phyloP scores from a whole-genome alignment of 2,329 filamentous ascomycete genomes.

The Aspergillus melleus region DNA sequence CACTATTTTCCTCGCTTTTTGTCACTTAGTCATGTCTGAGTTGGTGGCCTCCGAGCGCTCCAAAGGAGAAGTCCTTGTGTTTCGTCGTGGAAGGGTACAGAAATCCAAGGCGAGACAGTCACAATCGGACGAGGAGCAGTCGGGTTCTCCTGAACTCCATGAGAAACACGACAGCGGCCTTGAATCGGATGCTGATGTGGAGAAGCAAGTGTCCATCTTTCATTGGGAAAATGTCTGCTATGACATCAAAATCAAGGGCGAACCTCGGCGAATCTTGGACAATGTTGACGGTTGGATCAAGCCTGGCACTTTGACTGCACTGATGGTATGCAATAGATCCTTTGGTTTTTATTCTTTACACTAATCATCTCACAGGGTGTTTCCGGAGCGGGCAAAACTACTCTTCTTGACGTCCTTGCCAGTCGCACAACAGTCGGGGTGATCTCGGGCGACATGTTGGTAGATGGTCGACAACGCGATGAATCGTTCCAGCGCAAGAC shows the following conservation, averaged over 20 bases:
- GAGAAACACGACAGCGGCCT: neutral
- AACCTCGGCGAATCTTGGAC: slow-evolving; percentile 61
- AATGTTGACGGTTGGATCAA: slow-evolving; percentile 54
- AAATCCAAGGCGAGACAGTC: slow-evolving; percentile 1
- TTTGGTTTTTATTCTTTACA: neutral
- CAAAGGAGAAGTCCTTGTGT: slow-evolving; percentile 73
- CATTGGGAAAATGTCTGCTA: slow-evolving; percentile 81
- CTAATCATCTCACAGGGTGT: slow-evolving; percentile 53
- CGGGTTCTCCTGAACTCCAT: slow-evolving; percentile 22
- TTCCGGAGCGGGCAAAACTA: slow-evolving; percentile 86
- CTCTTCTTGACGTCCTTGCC: slow-evolving; percentile 78
- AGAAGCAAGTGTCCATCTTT: slow-evolving; percentile 70
- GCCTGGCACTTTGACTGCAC: slow-evolving; percentile 51
- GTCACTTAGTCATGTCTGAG: slow-evolving; percentile 52
- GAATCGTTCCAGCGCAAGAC: slow-evolving; percentile 27
- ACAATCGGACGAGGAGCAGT: slow-evolving; percentile 7
- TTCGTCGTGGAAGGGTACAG: slow-evolving; percentile 55
- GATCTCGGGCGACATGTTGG: slow-evolving; percentile 77
- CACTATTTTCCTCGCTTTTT: slow-evolving; percentile 56
- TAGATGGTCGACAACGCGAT: slow-evolving; percentile 70
- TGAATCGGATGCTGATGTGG: neutral
- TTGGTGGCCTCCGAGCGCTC: slow-evolving; percentile 62
- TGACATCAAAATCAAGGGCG: slow-evolving; percentile 72
- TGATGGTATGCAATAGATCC: slow-evolving; percentile 47
- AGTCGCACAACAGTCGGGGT: slow-evolving; percentile 81